Conservation (phyloP, 129 eudicot species). For the Kitagawia praeruptora region DNA sequence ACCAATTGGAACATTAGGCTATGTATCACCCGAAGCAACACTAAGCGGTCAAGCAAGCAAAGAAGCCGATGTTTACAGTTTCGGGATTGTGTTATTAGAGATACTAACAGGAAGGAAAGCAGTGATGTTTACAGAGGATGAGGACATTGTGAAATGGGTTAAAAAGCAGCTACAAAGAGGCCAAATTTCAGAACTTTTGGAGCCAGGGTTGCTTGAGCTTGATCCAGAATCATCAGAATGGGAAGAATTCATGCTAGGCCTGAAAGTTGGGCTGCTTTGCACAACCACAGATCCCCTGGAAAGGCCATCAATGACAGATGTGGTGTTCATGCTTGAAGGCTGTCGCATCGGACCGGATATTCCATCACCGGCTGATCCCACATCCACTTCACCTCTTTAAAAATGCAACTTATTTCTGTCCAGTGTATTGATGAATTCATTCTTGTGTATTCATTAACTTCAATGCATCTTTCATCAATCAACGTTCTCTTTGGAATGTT, state of each 20-base stretch:
- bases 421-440: constrained; percentile 19
- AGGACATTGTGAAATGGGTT: constrained; percentile 93
- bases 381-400: constrained; percentile 53
- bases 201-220: constrained; percentile 75
- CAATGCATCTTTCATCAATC: background rate
- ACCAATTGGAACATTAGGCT: constrained; percentile 67
- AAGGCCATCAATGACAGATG: constrained; percentile 66
- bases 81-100: constrained; percentile 70
- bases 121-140: constrained; percentile 59
- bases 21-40: constrained; percentile 60
- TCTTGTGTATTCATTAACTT: background rate
- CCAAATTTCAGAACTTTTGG: constrained; percentile 53
- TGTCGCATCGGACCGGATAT: constrained; percentile 77
- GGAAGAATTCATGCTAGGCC: constrained; percentile 77
- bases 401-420: constrained; percentile 10
- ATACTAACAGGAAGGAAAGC: constrained; percentile 68
- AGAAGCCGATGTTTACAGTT: constrained; percentile 74
- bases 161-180: constrained; percentile 73
- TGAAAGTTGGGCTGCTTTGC: constrained; percentile 81
- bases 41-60: constrained; percentile 45
- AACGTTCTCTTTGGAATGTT: background rate
- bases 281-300: constrained; percentile 72
- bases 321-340: constrained; percentile 89
- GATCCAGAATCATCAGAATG: constrained; percentile 92
- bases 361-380: constrained; percentile 78